A percentile compares a stretch with the other conserved stretches of the same genome.
These are phyloP conservation scores for Suhomyces bolitotheri DNA, from an alignment of 1,139 yeast species.

Conservation along the genomic window DNA sequence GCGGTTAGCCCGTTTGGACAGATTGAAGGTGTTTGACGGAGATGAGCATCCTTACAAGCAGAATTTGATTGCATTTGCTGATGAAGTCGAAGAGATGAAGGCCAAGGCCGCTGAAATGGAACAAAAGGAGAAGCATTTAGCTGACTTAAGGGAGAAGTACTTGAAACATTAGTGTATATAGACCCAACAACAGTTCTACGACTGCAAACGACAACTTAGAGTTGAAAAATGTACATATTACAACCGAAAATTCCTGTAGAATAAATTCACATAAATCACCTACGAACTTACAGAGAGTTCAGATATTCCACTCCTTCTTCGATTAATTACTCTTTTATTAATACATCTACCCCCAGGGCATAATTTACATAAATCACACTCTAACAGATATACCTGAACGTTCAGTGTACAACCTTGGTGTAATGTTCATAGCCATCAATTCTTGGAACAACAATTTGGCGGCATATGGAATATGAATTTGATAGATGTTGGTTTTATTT, in stretches of 20 bases:
- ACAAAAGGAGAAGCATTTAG: constrained; percentile 34
- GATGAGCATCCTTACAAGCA: constrained; percentile 82
- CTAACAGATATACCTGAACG: constrained; percentile 47
- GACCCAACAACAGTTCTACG: too few species aligned
- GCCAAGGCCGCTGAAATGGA: constrained; percentile 42
- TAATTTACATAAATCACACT: constrained; percentile 18
- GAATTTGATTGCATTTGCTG: constrained; percentile 84
- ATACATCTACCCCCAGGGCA: constrained; percentile 11
- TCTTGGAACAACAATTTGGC: constrained; percentile 96
- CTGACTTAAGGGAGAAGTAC: constrained; percentile 38
- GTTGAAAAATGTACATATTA: too few species aligned
- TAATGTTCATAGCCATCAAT: constrained; percentile 93
- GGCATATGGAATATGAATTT: constrained; percentile 96
- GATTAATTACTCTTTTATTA: constrained; percentile 2
- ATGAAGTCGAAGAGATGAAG: constrained; percentile 61
- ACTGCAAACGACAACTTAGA: too few species aligned
- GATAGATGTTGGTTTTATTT: constrained; percentile 96
- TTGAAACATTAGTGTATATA: constrained; percentile 24
- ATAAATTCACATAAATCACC: too few species aligned
- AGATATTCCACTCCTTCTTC: too few species aligned
- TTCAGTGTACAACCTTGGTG: constrained; percentile 81
- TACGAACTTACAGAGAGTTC: too few species aligned
- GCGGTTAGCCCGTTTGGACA: constrained; percentile 74
- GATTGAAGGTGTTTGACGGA: constrained; percentile 86
- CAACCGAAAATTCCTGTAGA: too few species aligned